Evolutionary conservation across 148 eudicot genomes (phyloP), one percentile per base, ranked within the genome.

Genomic region (Cornus suecica): DNA sequence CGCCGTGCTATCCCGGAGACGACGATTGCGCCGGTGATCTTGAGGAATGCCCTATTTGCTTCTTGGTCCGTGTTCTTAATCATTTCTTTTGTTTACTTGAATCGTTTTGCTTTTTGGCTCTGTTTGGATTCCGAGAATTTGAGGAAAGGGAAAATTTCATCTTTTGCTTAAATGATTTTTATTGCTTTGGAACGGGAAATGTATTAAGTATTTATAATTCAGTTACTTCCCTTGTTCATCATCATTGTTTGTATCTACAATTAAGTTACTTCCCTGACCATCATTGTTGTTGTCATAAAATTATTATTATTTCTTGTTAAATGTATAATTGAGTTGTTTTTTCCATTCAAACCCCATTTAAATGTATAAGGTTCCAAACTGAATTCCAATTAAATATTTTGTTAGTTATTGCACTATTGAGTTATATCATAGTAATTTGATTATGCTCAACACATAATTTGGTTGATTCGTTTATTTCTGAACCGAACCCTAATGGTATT

Each of bases 1-100:
- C 99, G 5, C 99, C 99, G 10, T 96, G 99, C 74, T 96, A 86
- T 31, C 94, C 97, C 29, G 99, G 99, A 26, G 95, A 89, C 13
- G 99, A 96, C 74, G 93, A 90, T 20, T 87, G 86, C 65, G 87
- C 78, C 76, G 74, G 56, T 70, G 89, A 85, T 76, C 89, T 88
- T 48, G 98, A 93, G 79, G 97, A 93, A 81, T 96, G 99, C 79
- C 99, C 98, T 54, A 93, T 91, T 78, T 96, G 97, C 88, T 91
- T 96, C 81, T 85, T 88, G 97, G 98, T 93, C n/a, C 29, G 91
- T 95, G 45, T 70, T 68, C 42, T 64, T 15, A 23, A 8, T 6
- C 65, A 5, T 4, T 52, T 14, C 58, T 14, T 20, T 52, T 52
- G 22, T 52, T 58, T 18, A 22, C 37, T 63, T 37, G 23, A 23